These are phyloP conservation scores for Dryas octopetala DNA, from an alignment of 306 rosid genomes.

Conservation along the genomic window DNA sequence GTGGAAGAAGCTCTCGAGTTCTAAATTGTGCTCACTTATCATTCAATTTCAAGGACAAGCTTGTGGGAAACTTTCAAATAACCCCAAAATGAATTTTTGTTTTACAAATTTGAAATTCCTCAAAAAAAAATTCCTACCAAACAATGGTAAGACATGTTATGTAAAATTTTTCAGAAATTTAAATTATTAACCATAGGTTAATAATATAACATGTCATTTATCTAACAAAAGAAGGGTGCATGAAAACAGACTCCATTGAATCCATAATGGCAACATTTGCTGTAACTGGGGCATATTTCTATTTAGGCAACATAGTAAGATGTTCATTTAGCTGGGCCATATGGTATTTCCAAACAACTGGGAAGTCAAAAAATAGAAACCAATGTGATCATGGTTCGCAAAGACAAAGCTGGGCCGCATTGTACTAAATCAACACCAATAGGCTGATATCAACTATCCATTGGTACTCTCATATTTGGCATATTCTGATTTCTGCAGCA, in stretches of 20 bases:
- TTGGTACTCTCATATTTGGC: background rate
- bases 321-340: background rate
- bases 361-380: background rate
- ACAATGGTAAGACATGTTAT: no score
- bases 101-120: no score
- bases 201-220: no score
- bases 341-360: background rate
- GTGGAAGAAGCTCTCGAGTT: background rate
- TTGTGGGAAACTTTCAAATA: background rate
- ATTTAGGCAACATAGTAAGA: background rate
- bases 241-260: no score
- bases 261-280: background rate
- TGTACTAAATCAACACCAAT: no score
- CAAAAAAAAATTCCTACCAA: no score
- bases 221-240: no score
- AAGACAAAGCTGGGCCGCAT: background rate
- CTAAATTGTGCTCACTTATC: background rate
- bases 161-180: no score
- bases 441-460: no score
- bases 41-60: background rate
- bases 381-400: background rate
- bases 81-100: no score
- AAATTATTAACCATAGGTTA: no score
- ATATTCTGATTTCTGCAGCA: slow-evolving; percentile 5
- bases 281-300: background rate